A percentile compares a stretch with the other conserved stretches of the same genome.
phyloP scores from a whole-genome alignment of 1,284 basidiomycete species.

The Sphagnurus paluster region DNA sequence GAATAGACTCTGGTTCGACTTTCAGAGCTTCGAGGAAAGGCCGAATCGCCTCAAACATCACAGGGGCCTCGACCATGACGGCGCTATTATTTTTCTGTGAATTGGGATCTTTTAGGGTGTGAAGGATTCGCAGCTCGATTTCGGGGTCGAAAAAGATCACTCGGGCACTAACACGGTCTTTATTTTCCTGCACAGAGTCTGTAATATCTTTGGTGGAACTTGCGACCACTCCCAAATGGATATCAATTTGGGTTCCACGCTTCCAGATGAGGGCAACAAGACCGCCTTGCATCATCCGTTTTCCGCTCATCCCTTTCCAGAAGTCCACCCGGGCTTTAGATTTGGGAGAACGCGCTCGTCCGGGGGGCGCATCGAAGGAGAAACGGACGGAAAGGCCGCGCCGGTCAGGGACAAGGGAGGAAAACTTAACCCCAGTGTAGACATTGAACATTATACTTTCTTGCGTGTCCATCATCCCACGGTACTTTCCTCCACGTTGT shows the following conservation, averaged over 20 bases:
- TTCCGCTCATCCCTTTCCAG: slow-evolving; percentile 54
- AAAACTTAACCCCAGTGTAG: slow-evolving; percentile 50
- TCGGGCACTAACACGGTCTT: slow-evolving; percentile 36
- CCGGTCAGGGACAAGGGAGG: slow-evolving; percentile 41
- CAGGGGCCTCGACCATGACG: slow-evolving; percentile 52
- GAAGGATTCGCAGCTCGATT: slow-evolving; percentile 45
- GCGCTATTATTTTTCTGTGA: slow-evolving; percentile 8
- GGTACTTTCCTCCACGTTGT: slow-evolving; percentile 49
- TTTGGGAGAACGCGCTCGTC: slow-evolving; percentile 43
- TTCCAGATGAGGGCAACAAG: slow-evolving; percentile 56
- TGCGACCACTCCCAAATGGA: slow-evolving; percentile 51
- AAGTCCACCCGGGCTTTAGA: slow-evolving; percentile 38
- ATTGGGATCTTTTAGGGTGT: slow-evolving; percentile 28
- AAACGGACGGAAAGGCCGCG: slow-evolving; percentile 50
- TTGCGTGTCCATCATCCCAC: slow-evolving; percentile 33
- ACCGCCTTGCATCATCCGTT: slow-evolving; percentile 54
- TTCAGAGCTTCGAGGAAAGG: slow-evolving; percentile 61
- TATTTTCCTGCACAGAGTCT: slow-evolving; percentile 33
- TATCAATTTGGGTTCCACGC: slow-evolving; percentile 24
- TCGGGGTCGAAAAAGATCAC: slow-evolving; percentile 54
- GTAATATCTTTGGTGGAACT: slow-evolving; percentile 41
- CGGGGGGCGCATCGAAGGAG: slow-evolving; percentile 50
- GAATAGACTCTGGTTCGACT: slow-evolving; percentile 50
- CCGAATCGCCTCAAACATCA: slow-evolving; percentile 61
- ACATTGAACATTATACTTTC: slow-evolving; percentile 56